A percentile compares a stretch with the other conserved stretches of the same genome.
Conservation (phyloP, 345 rosid species). For the Salix brachista region DNA sequence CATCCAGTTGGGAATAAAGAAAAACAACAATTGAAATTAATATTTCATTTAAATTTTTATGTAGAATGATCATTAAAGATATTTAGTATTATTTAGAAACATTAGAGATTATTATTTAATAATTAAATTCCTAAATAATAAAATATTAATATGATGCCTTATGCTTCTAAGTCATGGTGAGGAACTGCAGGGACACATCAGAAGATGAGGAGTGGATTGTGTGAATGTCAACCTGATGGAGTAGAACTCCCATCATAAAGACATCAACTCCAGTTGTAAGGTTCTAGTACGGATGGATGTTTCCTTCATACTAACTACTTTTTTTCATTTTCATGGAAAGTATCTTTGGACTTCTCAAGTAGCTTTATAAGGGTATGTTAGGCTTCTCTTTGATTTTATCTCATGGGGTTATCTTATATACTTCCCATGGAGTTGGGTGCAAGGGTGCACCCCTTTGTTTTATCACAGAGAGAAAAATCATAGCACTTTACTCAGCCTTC, state of each 20-base stretch:
- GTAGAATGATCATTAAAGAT: neutral
- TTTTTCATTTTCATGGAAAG: neutral
- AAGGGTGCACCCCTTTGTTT: neutral
- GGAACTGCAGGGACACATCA: neutral
- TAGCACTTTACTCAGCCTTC: neutral
- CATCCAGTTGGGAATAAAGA: neutral
- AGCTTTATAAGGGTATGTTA: neutral
- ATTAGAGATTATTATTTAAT: neutral
- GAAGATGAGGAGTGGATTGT: neutral
- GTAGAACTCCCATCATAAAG: neutral
- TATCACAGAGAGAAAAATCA: neutral
- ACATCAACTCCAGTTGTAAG: neutral
- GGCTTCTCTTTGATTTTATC: neutral
- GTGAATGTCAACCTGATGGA: neutral
- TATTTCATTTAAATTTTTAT: neutral
- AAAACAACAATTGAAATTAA: neutral
- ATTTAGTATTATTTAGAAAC: neutral
- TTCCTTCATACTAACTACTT: neutral
- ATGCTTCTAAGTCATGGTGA: neutral
- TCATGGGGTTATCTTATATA: neutral
- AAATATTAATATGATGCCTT: neutral
- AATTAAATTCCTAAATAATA: neutral
- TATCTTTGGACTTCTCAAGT: neutral
- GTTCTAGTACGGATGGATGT: neutral
- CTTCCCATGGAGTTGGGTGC: neutral